phyloP scores from a whole-genome alignment of 768 basidiomycete genomes.

The Termitomyces sp. region DNA sequence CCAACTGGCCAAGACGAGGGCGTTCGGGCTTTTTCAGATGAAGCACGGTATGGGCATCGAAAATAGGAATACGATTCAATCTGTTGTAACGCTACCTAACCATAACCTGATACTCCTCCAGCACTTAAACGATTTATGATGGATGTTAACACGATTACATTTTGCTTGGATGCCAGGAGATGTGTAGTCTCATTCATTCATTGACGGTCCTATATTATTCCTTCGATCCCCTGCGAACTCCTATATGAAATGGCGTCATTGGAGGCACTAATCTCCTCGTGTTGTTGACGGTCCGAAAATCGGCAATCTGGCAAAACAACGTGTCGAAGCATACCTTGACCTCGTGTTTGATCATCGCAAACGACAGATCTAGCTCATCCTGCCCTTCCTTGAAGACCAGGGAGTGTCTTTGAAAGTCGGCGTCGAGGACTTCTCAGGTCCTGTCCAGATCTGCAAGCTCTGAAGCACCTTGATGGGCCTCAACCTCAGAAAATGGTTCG shows the following conservation, averaged over 20 bases:
- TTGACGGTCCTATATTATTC: background rate
- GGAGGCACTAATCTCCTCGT: background rate
- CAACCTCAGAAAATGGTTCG: conserved; percentile 7
- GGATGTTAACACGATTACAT: background rate
- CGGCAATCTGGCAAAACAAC: background rate
- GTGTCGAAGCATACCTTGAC: conserved; percentile 1
- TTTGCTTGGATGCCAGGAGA: background rate
- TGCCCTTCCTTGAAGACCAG: background rate
- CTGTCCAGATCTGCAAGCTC: background rate
- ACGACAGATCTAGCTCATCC: background rate
- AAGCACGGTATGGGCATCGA: background rate
- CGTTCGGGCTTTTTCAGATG: background rate
- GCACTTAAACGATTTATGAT: background rate
- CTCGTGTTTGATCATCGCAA: conserved; percentile 5
- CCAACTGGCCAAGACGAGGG: background rate
- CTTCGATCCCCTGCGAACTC: background rate
- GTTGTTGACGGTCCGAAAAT: conserved; percentile 2
- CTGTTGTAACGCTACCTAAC: background rate
- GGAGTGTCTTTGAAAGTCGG: background rate
- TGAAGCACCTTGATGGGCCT: background rate
- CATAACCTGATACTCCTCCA: background rate
- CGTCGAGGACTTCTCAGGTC: background rate
- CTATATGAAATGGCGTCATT: background rate
- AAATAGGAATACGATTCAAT: background rate
- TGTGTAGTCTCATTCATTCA: background rate